Evolutionary conservation across 179 eudicot genomes (phyloP), one percentile per base, ranked within the genome.

Genomic region (Nepenthes alata): DNA sequence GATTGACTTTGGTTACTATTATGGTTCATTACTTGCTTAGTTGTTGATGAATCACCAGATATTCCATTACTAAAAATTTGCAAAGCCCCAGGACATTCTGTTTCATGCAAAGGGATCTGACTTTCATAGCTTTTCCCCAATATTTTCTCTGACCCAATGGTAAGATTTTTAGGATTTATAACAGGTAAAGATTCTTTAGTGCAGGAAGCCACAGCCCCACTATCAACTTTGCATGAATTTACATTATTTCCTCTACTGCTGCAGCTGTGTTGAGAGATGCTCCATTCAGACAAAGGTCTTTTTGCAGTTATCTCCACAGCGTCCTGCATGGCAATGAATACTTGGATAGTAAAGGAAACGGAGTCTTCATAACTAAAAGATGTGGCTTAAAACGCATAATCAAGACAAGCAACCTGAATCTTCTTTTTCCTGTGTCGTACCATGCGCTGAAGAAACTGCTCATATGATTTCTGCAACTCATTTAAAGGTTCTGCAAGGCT

Each of bases 401-500:
- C 34, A 57, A 37, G 55, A 65, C 5, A 57, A 41, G 8, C 14
- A 47, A 89, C 95, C 89, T 81, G 83, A 49, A 72, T 61, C 69
- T 71, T 83, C 80, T 83, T 86, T 61, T 73, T 83, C 68, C 70
- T 83, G 67, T 81, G 81, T 50, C 70, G 72, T 70, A 74, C 75
- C 84, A 85, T 65, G 34, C 96, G 91, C 62, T 75, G 81, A 72
- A 86, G 80, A 65, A 86, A 93, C 66, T 86, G 84, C 47, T 84
- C 89, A 58, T 84, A 91, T 55, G 98, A 79, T 65, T 83, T 91
- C 66, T 84, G 84, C 72, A 91, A 69, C 64, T 89, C 95, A 16
- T 77, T 88, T 59, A 85, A 60, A 44, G 98, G 98, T 78, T 89
- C 98, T 72, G 98, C 95, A 71, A 88, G 85, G 78, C 98, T 91